A percentile compares a stretch with the other conserved stretches of the same genome.
These are phyloP conservation scores for Penstemon newberryi DNA, from an alignment of 257 asterid species.

Conservation along the genomic window DNA sequence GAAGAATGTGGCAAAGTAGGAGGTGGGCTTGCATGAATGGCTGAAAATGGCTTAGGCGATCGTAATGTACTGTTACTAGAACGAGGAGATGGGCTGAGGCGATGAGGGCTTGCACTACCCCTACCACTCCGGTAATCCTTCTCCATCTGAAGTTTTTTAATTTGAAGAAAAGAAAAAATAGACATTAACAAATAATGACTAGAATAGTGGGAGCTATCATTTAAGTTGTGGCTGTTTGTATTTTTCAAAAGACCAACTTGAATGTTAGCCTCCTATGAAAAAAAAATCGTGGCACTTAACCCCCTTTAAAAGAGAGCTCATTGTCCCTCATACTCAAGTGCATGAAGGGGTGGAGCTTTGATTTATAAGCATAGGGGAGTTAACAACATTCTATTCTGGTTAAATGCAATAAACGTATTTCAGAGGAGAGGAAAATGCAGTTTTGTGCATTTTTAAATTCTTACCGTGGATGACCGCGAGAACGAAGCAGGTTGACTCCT, in stretches of 20 bases:
- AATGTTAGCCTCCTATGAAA: too few relatives aligned
- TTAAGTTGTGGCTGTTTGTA: not conserved
- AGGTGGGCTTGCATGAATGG: conserved; percentile 75
- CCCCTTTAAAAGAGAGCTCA: too few relatives aligned
- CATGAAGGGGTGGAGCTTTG: too few relatives aligned
- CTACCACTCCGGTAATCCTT: conserved; percentile 57
- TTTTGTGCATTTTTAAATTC: conserved; percentile 19
- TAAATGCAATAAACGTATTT: too few relatives aligned
- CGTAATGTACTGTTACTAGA: not conserved
- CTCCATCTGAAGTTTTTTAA: conserved; percentile 59
- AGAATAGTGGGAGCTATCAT: not conserved
- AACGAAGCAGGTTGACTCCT: conserved; percentile 84
- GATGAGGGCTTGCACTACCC: conserved; percentile 89
- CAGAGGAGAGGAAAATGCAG: too few relatives aligned
- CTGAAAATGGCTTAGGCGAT: conserved; percentile 63
- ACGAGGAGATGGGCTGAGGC: conserved; percentile 79
- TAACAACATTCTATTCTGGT: too few relatives aligned
- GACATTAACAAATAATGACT: too few relatives aligned
- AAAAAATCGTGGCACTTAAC: too few relatives aligned
- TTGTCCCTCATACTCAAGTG: too few relatives aligned
- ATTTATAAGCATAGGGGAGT: too few relatives aligned
- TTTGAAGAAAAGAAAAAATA: conserved; percentile 19
- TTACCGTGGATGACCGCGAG: conserved; percentile 82
- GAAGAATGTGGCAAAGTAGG: conserved; percentile 51
- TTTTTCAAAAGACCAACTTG: too few relatives aligned